Evolutionary conservation across 2,329 filamentous ascomycete genomes (phyloP), one percentile per base, ranked within the genome.

Genomic region (Xylariaceae sp.): DNA sequence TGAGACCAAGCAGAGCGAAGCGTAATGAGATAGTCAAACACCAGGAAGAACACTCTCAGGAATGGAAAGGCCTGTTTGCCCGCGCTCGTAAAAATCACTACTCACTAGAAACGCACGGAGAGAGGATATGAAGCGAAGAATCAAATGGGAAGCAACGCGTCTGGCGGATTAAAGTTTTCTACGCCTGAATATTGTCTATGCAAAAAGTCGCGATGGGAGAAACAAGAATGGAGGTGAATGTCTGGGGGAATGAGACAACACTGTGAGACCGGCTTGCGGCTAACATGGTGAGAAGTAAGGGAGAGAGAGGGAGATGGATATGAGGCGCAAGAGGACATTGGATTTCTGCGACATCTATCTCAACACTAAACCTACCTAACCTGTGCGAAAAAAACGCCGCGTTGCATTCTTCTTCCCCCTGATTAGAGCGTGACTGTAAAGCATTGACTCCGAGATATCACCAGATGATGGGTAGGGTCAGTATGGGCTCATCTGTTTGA

Each of bases 81-180:
- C 73, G 65, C 61, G 56, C 50, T 67, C 66, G 68, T 54, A 61
- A 64, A 19, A 19, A 19, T 19, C 19, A 19, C 19, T 19, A 19
- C 19, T 70, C 68, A 69, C 65, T 59, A 65, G 62, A 62, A 66
- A 67, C 68, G 69, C 73, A 75, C 74, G 65, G 71, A 74, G 59
- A 55, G 59, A 50, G 57, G n/a, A 52, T 55, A 46, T 61, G 50
- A 55, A 60, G 64, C 55, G 55, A 54, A 48, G 62, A 12, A 44
- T 58, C n/a, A 60, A 58, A 61, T 60, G 57, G 54, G 51, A 55
- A 47, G 61, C 50, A 54, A 54, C 46, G 29, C 51, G 49, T 59
- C 41, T 41, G 39, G 54, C 37, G 29, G 32, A 51, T 37, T 29
- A 51, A 55, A 37, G 44, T 43, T 41, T 51, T 44, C 40, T 37